phyloP scores from a whole-genome alignment of 1,139 yeast species.

The Eremothecium sinecaudum region DNA sequence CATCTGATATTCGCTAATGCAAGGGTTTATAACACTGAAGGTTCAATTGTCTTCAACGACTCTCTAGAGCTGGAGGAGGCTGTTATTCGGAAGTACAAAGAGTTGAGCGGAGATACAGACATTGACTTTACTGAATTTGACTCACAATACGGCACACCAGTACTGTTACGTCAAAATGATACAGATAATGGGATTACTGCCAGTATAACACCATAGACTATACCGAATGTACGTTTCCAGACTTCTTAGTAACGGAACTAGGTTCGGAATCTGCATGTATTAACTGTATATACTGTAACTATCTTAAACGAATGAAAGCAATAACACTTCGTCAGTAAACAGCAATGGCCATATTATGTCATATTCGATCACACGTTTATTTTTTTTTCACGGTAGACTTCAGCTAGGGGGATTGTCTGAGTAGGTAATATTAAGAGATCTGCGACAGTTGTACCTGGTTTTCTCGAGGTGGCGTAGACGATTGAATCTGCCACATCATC shows the following conservation, averaged over 20 bases:
- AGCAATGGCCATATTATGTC: no score
- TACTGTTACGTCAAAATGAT: slow-evolving; percentile 1
- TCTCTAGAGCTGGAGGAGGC: slow-evolving; percentile 56
- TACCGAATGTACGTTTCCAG: no score
- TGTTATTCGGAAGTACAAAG: slow-evolving; percentile 31
- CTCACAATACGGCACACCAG: slow-evolving; percentile 30
- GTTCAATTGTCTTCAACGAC: slow-evolving; percentile 71
- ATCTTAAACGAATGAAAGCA: no score
- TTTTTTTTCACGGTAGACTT: no score
- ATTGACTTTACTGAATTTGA: slow-evolving; percentile 46
- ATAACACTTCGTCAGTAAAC: no score
- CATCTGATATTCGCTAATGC: slow-evolving; percentile 79
- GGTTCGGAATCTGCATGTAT: no score
- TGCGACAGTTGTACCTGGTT: slow-evolving; percentile 67
- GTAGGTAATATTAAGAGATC: slow-evolving; percentile 64
- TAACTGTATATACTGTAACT: no score
- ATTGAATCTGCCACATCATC: slow-evolving; percentile 77
- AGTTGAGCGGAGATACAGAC: slow-evolving; percentile 29
- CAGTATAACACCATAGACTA: slow-evolving; percentile 3
- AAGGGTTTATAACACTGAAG: slow-evolving; percentile 79
- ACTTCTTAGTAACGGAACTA: no score
- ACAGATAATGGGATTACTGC: slow-evolving; percentile 2
- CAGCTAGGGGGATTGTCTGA: no score
- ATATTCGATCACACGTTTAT: no score
- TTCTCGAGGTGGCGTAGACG: slow-evolving; percentile 62